phyloP scores from a whole-genome alignment of 208 protist species.

The Vickermania spadyakhi region DNA sequence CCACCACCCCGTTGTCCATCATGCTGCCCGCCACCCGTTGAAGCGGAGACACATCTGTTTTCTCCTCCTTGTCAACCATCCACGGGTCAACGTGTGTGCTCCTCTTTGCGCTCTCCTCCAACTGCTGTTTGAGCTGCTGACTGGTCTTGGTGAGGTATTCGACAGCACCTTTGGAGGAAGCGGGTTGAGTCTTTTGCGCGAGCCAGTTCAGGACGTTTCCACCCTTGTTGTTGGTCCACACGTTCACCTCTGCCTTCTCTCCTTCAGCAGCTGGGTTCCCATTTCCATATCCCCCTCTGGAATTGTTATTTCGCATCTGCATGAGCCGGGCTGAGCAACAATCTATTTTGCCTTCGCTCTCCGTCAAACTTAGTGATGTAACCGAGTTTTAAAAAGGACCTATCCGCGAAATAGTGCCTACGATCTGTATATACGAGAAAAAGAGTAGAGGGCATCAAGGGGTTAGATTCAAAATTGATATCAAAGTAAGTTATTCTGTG shows the following conservation, averaged over 20 bases:
- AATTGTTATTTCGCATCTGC: too few species aligned
- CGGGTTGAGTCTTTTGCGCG: slow-evolving; percentile 32
- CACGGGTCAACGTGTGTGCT: slow-evolving; percentile 4
- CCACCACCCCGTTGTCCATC: not conserved
- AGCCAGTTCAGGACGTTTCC: slow-evolving; percentile 62
- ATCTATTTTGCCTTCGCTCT: too few species aligned
- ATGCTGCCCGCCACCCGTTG: not conserved
- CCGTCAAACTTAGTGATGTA: too few species aligned
- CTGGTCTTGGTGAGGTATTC: slow-evolving; percentile 57
- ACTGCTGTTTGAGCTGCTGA: slow-evolving; percentile 6
- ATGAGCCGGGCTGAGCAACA: too few species aligned
- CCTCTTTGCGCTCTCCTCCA: not conserved
- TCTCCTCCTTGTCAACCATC: not conserved
- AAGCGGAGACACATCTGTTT: not conserved
- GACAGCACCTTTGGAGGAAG: slow-evolving; percentile 33
- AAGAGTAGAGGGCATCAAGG: too few species aligned
- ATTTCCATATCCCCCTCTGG: too few species aligned
- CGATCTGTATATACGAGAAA: too few species aligned
- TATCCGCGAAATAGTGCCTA: too few species aligned
- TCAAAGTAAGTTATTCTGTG: too few species aligned
- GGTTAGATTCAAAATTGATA: too few species aligned
- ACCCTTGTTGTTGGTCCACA: slow-evolving; percentile 22
- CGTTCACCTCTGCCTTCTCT: slow-evolving; percentile 23
- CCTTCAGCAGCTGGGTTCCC: slow-evolving; percentile 14
- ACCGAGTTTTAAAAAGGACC: too few species aligned